Base-by-base conservation (phyloP, 1,139 yeast species). In the Eremothecium sinecaudum region DNA sequence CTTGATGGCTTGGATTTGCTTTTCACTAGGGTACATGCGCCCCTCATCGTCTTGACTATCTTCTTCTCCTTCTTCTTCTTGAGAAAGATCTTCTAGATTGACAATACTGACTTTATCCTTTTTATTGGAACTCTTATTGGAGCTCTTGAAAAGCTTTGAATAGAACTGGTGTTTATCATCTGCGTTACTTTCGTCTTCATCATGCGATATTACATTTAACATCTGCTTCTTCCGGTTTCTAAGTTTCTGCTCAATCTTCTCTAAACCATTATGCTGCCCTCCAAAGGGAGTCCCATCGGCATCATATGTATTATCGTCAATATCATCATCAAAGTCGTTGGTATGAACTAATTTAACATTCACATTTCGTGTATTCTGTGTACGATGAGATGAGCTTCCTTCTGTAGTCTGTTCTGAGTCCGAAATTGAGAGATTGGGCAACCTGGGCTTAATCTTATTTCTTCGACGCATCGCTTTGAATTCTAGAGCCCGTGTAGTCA, bases 21-120 rank as follows among this genome's bases (percentile, higher is more conserved):
- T 8, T 7, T 10, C 10, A 8, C 9, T 19, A 10, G 21, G 21
- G 10, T 19, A 19, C 7, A 8, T 19, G 10, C 7, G 21, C 7
- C 21, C 21, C 9, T 10, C 21, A 10, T 14, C 37, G 7, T 39
- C 47, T 33, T 42, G 53, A n/a, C n/a, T n/a, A n/a, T n/a, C n/a
- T n/a, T n/a, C n/a, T n/a, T n/a, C n/a, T n/a, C n/a, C n/a, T 31
- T 50, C 51, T 16, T 46, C 44, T 20, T 44, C 47, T 21, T 45
- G 48, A n/a, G 47, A 45, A 15, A 41, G 11, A 30, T 39, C 41
- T 9, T 41, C 42, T 27, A 41, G 17, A 24, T 40, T 41, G 37
- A 40, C 12, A 12, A 37, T 35, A 12, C 30, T 20, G 7, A 16
- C 9, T 14, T 19, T 19, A n/a, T n/a, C n/a, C 21, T 19, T 19